These are phyloP conservation scores for Mercurialis annua DNA, from an alignment of 345 rosid genomes.

Conservation along the genomic window DNA sequence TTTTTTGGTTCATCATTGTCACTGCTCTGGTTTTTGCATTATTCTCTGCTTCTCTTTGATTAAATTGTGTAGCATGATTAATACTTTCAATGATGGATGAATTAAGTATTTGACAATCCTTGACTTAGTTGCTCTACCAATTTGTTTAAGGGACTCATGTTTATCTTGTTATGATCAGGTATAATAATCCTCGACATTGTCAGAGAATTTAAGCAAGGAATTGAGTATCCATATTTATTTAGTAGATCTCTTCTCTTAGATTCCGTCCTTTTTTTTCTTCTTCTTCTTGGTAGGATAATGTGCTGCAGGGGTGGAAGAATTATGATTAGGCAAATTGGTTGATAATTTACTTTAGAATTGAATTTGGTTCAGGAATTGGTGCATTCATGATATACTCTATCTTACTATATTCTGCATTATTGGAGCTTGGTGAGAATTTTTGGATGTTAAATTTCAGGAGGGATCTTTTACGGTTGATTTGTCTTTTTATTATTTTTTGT, in stretches of 20 bases:
- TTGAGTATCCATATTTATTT: constrained; percentile 18
- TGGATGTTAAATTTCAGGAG: constrained; percentile 8
- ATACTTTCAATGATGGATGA: constrained; percentile 1
- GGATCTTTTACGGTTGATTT: background rate
- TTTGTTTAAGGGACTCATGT: constrained; percentile 29
- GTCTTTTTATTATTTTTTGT: background rate
- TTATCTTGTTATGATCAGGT: constrained; percentile 41
- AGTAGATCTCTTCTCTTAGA: constrained; percentile 16
- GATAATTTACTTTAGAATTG: constrained; percentile 14
- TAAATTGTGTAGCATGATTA: constrained; percentile 4
- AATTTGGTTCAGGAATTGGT: constrained; percentile 12
- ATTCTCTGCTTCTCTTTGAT: background rate
- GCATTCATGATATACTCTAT: background rate
- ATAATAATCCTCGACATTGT: constrained; percentile 27
- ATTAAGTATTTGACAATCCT: constrained; percentile 4
- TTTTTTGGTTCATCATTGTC: background rate
- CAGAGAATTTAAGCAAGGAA: constrained; percentile 35
- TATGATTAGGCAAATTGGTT: constrained; percentile 13
- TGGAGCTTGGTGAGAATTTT: constrained; percentile 14
- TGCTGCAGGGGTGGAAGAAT: constrained; percentile 3
- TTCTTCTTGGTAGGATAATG: background rate
- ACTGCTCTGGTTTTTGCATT: background rate
- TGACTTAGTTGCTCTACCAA: background rate
- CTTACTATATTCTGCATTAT: constrained; percentile 7
- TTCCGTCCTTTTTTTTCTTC: constrained; percentile 5